These are phyloP conservation scores for Calonectria montana DNA, from an alignment of 2,329 filamentous ascomycete species.

Conservation along the genomic window DNA sequence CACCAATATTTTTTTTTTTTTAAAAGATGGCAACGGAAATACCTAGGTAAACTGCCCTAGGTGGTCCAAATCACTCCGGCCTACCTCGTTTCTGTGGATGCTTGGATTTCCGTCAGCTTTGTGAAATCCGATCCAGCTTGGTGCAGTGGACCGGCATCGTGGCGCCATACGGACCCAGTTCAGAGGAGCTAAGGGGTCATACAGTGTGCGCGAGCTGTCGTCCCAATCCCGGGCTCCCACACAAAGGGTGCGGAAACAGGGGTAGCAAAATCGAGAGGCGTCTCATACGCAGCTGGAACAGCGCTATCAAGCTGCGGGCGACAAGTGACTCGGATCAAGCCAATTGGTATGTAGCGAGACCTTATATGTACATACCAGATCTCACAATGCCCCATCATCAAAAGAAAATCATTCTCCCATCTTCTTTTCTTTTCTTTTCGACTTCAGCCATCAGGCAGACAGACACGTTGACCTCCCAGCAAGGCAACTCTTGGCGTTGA, in stretches of 20 bases:
- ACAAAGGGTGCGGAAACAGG: neutral
- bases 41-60: too few species aligned
- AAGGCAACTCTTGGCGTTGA: neutral
- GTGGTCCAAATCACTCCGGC: neutral
- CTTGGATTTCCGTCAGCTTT: neutral
- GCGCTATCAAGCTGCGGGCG: neutral
- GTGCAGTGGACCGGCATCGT: neutral
- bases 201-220: neutral
- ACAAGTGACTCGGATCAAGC: neutral
- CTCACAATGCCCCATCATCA: neutral
- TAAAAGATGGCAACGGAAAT: neutral
- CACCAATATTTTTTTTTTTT: neutral
- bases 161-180: neutral
- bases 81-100: neutral
- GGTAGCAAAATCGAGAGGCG: neutral
- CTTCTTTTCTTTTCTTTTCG: neutral
- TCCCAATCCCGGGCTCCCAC: neutral
- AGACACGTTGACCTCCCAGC: neutral
- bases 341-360: neutral
- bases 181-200: neutral
- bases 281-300: neutral
- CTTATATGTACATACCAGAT: neutral
- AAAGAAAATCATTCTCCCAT: neutral
- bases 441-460: neutral
- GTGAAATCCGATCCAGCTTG: neutral